Evolutionary conservation across 2,329 filamentous ascomycete genomes (phyloP).

Genomic region (Ascochyta lentis): DNA sequence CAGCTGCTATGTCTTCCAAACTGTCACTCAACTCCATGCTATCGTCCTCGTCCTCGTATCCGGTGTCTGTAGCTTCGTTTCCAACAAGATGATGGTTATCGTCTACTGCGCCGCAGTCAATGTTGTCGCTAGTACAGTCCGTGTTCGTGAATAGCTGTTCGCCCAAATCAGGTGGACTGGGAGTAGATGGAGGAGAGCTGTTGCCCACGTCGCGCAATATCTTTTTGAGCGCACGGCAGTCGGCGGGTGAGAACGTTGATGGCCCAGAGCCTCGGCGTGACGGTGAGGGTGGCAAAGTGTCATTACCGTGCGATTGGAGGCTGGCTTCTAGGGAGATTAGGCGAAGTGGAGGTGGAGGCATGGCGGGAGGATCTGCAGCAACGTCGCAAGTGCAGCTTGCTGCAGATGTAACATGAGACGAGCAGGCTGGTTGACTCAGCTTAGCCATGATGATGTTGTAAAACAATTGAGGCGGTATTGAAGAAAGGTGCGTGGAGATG

Average conservation of each 20-base stretch:
- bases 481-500: not conserved
- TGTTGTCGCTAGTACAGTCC: not conserved
- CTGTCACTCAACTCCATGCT: constrained; percentile 27
- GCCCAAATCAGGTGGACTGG: not conserved
- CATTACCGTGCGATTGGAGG: constrained; percentile 2
- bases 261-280: not conserved
- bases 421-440: constrained; percentile 3
- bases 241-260: constrained; percentile 11
- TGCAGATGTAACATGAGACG: not conserved
- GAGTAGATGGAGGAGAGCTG: not conserved
- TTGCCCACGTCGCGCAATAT: constrained; percentile 11
- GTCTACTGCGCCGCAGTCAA: not conserved
- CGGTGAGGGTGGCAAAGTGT: not conserved
- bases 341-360: constrained; percentile 7
- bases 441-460: constrained; percentile 6
- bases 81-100: not conserved
- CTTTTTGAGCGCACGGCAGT: constrained; percentile 22
- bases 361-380: not conserved
- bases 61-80: constrained; percentile 16
- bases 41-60: constrained; percentile 27
- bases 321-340: not conserved
- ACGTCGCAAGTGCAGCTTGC: not conserved
- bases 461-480: not conserved
- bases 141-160: not conserved
- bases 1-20: not conserved